Conservation (phyloP, 2,329 filamentous ascomycete genomes). For the Grosmannia penicillata region DNA sequence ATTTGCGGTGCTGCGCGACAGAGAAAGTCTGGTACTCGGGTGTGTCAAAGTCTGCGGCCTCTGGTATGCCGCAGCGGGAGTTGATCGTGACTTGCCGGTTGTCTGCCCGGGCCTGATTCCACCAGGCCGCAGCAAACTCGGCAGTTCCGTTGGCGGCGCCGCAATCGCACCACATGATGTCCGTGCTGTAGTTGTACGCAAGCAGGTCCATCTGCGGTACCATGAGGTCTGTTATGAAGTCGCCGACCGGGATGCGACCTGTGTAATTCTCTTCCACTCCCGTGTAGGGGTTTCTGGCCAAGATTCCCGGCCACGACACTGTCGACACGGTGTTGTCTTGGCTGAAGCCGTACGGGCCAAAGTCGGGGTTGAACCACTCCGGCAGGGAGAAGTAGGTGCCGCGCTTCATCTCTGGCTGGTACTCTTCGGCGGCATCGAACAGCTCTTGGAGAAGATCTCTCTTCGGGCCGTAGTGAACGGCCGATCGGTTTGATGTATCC, state of each 20-base stretch:
- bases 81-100: slow-evolving; percentile 39
- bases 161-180: slow-evolving; percentile 36
- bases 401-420: slow-evolving; percentile 26
- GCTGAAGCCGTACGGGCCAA: slow-evolving; percentile 26
- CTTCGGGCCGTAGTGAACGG: slow-evolving; percentile 24
- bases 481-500: slow-evolving; percentile 22
- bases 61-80: slow-evolving; percentile 35
- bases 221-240: slow-evolving; percentile 28
- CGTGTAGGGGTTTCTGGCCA: slow-evolving; percentile 28
- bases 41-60: slow-evolving; percentile 39
- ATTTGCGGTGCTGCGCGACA: slow-evolving; percentile 37
- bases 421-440: slow-evolving; percentile 23
- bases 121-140: slow-evolving; percentile 25
- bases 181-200: slow-evolving; percentile 23
- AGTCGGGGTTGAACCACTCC: slow-evolving; percentile 34
- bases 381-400: slow-evolving; percentile 33
- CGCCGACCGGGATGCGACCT: slow-evolving; percentile 20
- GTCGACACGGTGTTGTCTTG: background rate
- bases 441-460: slow-evolving; percentile 26
- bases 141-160: slow-evolving; percentile 27
- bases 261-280: slow-evolving; percentile 25
- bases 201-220: slow-evolving; percentile 30
- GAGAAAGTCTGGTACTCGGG: slow-evolving; percentile 40
- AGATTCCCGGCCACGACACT: slow-evolving; percentile 20
- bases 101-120: slow-evolving; percentile 18